phyloP scores from a whole-genome alignment of 1,139 yeast genomes.

The Geotrichum bryndzae region DNA sequence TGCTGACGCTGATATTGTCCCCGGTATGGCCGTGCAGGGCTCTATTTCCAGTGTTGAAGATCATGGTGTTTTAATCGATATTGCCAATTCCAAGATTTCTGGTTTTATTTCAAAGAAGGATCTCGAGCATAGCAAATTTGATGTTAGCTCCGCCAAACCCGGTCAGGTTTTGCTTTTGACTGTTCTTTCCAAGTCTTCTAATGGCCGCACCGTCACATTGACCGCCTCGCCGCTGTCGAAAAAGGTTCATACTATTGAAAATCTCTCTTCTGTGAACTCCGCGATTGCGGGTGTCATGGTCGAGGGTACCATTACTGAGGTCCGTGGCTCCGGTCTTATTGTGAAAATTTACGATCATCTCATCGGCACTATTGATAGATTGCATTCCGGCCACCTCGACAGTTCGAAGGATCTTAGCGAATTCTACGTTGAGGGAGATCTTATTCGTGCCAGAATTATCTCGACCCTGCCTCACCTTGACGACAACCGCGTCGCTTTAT shows the following conservation, averaged over 20 bases:
- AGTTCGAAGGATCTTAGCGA: slow-evolving; percentile 49
- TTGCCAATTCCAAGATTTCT: slow-evolving; percentile 28
- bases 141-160: slow-evolving; percentile 38
- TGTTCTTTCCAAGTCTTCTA: slow-evolving; percentile 32
- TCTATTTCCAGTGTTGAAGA: slow-evolving; percentile 53
- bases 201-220: slow-evolving; percentile 58
- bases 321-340: slow-evolving; percentile 51
- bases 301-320: slow-evolving; percentile 62
- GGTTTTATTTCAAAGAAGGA: slow-evolving; percentile 36
- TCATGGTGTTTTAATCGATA: slow-evolving; percentile 1
- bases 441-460: slow-evolving; percentile 61
- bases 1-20: slow-evolving; percentile 61
- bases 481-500: slow-evolving; percentile 54
- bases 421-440: slow-evolving; percentile 60
- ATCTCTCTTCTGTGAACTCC: slow-evolving; percentile 68
- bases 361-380: slow-evolving; percentile 61
- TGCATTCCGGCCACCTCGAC: slow-evolving; percentile 53
- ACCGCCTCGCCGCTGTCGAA: slow-evolving; percentile 43
- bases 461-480: slow-evolving; percentile 45
- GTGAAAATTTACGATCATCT: slow-evolving; percentile 68
- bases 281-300: slow-evolving; percentile 80
- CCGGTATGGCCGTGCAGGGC: slow-evolving; percentile 67
- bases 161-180: slow-evolving; percentile 39
- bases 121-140: slow-evolving; percentile 28
- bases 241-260: slow-evolving; percentile 41